phyloP scores from a whole-genome alignment of 1,284 basidiomycete genomes.

The Cutaneotrichosporon cutaneum region DNA sequence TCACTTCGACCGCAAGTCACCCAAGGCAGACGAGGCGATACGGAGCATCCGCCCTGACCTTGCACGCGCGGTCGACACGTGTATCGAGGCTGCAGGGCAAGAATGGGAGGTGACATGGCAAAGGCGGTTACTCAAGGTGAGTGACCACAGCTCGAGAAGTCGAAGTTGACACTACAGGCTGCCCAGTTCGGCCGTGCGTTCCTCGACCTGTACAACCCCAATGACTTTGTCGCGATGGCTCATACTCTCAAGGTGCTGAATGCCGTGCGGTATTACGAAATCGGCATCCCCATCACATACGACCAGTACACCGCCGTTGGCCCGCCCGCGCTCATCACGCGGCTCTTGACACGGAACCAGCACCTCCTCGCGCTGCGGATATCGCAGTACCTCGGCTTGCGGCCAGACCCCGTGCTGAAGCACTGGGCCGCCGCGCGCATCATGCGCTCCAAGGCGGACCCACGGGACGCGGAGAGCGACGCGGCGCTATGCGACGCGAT shows the following conservation, averaged over 20 bases:
- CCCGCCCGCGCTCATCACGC: slow-evolving; percentile 72
- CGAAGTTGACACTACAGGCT: slow-evolving; percentile 59
- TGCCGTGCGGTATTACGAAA: slow-evolving; percentile 82
- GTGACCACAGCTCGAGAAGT: slow-evolving; percentile 37
- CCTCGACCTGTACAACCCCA: slow-evolving; percentile 86
- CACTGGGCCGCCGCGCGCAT: slow-evolving; percentile 98
- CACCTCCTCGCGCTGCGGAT: slow-evolving; percentile 92
- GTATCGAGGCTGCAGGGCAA: slow-evolving; percentile 87
- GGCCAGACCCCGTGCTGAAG: slow-evolving; percentile 81
- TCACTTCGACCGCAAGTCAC: slow-evolving; percentile 75
- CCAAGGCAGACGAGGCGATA: slow-evolving; percentile 90
- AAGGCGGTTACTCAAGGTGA: slow-evolving; percentile 73
- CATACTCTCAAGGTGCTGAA: slow-evolving; percentile 93
- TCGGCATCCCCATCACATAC: slow-evolving; percentile 91
- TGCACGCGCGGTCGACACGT: slow-evolving; percentile 82
- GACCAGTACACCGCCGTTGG: slow-evolving; percentile 80
- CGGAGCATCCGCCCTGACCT: slow-evolving; percentile 83
- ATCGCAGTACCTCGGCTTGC: slow-evolving; percentile 75
- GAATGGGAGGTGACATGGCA: slow-evolving; percentile 93
- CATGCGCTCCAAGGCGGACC: slow-evolving; percentile 63
- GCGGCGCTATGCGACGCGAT: slow-evolving; percentile 76
- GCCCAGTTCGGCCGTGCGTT: slow-evolving; percentile 94
- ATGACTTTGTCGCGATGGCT: slow-evolving; percentile 86
- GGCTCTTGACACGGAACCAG: slow-evolving; percentile 80
- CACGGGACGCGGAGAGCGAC: slow-evolving; percentile 60